These are phyloP conservation scores for Leccinum incarnatum DNA, from an alignment of 768 basidiomycete species.

Conservation along the genomic window DNA sequence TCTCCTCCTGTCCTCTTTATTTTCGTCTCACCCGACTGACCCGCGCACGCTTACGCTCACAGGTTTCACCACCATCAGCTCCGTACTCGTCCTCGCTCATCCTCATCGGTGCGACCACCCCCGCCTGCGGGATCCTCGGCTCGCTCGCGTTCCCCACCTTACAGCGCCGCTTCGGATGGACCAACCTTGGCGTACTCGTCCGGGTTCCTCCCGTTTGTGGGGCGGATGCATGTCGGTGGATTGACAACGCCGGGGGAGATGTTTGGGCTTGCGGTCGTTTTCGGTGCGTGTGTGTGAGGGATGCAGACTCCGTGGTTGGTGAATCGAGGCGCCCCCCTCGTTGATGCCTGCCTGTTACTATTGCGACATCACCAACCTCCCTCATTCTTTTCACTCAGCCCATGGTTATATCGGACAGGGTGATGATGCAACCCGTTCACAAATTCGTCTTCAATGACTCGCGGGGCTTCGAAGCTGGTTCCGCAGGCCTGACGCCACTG, in stretches of 20 bases:
- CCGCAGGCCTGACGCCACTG: too few species aligned
- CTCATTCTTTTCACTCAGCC: too few species aligned
- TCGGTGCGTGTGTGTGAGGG: conserved; percentile 50
- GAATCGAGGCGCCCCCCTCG: too few species aligned
- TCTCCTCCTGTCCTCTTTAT: not conserved
- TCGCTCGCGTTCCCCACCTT: conserved; percentile 78
- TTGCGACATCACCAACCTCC: too few species aligned
- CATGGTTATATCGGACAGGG: too few species aligned
- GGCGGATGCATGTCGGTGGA: conserved; percentile 57
- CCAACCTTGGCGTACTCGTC: conserved; percentile 66
- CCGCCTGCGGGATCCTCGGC: conserved; percentile 75
- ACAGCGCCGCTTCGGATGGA: conserved; percentile 62
- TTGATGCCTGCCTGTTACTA: too few species aligned
- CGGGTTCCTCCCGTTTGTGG: conserved; percentile 60
- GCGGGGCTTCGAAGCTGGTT: too few species aligned
- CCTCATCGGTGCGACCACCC: conserved; percentile 76
- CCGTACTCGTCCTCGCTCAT: conserved; percentile 75
- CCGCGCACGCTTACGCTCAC: not conserved
- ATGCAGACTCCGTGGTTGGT: too few species aligned
- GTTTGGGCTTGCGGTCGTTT: conserved; percentile 79
- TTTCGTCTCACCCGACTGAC: not conserved
- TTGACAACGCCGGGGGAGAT: conserved; percentile 81
- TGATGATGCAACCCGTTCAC: too few species aligned
- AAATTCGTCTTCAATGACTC: too few species aligned
- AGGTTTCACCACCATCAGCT: conserved; percentile 92